These are phyloP conservation scores for Coprinellus micaceus DNA, from an alignment of 768 basidiomycete species.

Conservation along the genomic window DNA sequence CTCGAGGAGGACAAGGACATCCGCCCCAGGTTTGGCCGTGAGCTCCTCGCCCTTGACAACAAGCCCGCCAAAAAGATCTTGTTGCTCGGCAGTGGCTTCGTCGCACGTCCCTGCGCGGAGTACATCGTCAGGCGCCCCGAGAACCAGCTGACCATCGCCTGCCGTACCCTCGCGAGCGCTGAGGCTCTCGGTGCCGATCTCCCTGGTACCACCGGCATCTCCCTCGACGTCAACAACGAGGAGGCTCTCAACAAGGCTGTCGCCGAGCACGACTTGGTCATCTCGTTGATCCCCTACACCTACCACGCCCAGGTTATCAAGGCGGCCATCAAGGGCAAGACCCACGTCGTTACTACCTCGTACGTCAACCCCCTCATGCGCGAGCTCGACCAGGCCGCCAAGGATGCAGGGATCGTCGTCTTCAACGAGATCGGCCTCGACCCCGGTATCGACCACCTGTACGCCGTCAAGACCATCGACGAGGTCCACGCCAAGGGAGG, in stretches of 20 bases:
- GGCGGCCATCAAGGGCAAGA: conserved; percentile 85
- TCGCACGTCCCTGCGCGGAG: conserved; percentile 94
- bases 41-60: conserved; percentile 38
- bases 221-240: conserved; percentile 75
- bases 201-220: conserved; percentile 65
- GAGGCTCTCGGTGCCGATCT: conserved; percentile 65
- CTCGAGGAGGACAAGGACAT: conserved; percentile 72
- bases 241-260: conserved; percentile 75
- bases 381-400: conserved; percentile 75
- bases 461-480: conserved; percentile 89
- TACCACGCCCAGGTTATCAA: conserved; percentile 87
- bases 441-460: conserved; percentile 91
- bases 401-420: conserved; percentile 87
- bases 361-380: conserved; percentile 92
- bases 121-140: conserved; percentile 80
- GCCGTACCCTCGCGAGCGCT: conserved; percentile 80
- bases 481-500: conserved; percentile 95
- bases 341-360: conserved; percentile 92
- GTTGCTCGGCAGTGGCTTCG: conserved; percentile 91
- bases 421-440: conserved; percentile 98
- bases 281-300: conserved; percentile 95
- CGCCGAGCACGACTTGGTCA: conserved; percentile 86
- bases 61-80: conserved; percentile 67
- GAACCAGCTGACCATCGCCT: conserved; percentile 86
- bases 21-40: conserved; percentile 71